Percentiles rank a stretch among this genome's conserved stretches.
Conservation (phyloP, 192 early-diverging fungal genomes). For the Allomyces arbusculus region DNA sequence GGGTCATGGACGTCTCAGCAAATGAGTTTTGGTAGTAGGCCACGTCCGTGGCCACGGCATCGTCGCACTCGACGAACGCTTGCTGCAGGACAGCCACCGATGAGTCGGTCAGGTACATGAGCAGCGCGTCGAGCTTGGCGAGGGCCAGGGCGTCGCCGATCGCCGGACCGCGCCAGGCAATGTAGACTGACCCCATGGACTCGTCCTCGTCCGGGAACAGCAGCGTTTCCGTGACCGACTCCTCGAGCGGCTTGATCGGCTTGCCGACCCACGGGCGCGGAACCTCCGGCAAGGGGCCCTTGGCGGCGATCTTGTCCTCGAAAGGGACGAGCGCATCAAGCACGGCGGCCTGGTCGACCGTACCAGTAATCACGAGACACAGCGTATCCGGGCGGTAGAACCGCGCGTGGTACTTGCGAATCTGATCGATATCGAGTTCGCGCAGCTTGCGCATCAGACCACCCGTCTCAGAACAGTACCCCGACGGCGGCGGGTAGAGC, state of each 20-base stretch:
- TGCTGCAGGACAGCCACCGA: constrained; percentile 29
- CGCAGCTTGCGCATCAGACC: constrained; percentile 33
- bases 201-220: constrained; percentile 41
- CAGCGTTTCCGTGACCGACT: constrained; percentile 21
- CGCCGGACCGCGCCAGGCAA: constrained; percentile 31
- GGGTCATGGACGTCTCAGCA: too few species aligned
- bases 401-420: constrained; percentile 22
- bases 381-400: constrained; percentile 43
- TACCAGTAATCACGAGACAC: constrained; percentile 33
- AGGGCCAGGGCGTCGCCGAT: constrained; percentile 22
- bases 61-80: constrained; percentile 38
- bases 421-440: constrained; percentile 31
- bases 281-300: constrained; percentile 21
- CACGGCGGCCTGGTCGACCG: constrained; percentile 17
- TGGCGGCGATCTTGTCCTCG: constrained; percentile 27
- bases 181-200: constrained; percentile 27
- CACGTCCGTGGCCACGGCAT: constrained; percentile 27
- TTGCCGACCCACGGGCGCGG: constrained; percentile 36
- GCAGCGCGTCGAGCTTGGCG: constrained; percentile 11
- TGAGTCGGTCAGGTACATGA: constrained; percentile 33
- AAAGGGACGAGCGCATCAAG: constrained; percentile 20
- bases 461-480: constrained; percentile 38
- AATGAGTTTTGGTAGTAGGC: not conserved
- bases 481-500: constrained; percentile 33
- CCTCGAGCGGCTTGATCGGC: constrained; percentile 16